phyloP scores from a whole-genome alignment of 768 basidiomycete genomes.

The Leccinum longicurvipes region DNA sequence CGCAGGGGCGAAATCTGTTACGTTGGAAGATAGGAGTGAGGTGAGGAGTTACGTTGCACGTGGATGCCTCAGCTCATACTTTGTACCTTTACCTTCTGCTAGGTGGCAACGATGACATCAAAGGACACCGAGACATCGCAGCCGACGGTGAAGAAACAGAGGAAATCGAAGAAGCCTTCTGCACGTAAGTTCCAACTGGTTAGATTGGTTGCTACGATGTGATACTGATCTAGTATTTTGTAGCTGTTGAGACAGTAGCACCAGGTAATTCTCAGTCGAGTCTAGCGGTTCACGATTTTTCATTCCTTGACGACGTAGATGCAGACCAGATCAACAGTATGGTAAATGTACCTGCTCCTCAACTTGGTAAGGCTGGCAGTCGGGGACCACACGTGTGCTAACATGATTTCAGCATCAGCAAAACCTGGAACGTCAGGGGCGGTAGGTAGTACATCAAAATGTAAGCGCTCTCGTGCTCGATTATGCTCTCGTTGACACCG shows the following conservation, averaged over 20 bases:
- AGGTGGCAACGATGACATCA: slow-evolving; percentile 6
- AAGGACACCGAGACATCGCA: background rate
- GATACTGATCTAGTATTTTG: background rate
- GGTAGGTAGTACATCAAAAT: background rate
- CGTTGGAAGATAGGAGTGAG: slow-evolving; percentile 2
- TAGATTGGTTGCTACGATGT: background rate
- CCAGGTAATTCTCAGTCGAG: background rate
- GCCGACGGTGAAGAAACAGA: slow-evolving; percentile 4
- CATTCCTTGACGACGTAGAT: slow-evolving; percentile 5
- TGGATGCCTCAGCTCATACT: background rate
- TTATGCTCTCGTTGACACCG: slow-evolving; percentile 3
- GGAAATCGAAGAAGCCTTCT: slow-evolving; percentile 7
- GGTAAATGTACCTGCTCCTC: background rate
- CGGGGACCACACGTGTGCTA: background rate
- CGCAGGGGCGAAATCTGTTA: slow-evolving; percentile 4
- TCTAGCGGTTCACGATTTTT: background rate
- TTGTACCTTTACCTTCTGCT: background rate
- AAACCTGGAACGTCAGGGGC: background rate
- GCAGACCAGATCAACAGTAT: background rate
- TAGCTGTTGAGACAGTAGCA: slow-evolving; percentile 11
- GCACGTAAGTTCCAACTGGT: slow-evolving; percentile 8
- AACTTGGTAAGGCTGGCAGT: slow-evolving; percentile 9
- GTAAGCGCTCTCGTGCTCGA: slow-evolving; percentile 6
- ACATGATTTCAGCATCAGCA: slow-evolving; percentile 1
- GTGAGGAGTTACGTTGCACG: slow-evolving; percentile 4